These are phyloP conservation scores for Rhodotorula kratochvilovae DNA, from an alignment of 768 basidiomycete genomes.

Conservation along the genomic window DNA sequence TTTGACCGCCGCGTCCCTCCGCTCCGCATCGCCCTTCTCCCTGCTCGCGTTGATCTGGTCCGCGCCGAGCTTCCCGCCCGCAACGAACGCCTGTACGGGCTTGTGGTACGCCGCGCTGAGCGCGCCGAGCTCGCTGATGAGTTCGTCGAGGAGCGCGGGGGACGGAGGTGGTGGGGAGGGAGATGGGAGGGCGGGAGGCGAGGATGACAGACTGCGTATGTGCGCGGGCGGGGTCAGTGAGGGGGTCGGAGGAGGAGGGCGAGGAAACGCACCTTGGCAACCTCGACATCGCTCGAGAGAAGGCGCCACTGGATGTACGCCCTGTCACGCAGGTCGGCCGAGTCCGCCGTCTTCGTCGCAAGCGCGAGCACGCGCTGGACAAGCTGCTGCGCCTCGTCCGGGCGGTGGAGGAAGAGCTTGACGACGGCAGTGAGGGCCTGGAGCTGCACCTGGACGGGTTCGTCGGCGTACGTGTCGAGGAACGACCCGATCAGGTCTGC, in stretches of 20 bases:
- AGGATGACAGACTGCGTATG: slow-evolving; percentile 71
- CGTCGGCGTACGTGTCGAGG: slow-evolving; percentile 87
- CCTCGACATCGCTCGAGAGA: slow-evolving; percentile 86
- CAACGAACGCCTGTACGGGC: slow-evolving; percentile 90
- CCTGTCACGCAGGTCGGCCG: slow-evolving; percentile 89
- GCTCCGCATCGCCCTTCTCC: slow-evolving; percentile 39
- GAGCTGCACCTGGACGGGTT: slow-evolving; percentile 54
- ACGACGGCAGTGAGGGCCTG: slow-evolving; percentile 82
- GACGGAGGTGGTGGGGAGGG: slow-evolving; percentile 84
- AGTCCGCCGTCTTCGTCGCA: slow-evolving; percentile 95
- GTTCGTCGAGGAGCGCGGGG: slow-evolving; percentile 83
- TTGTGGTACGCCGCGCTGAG: slow-evolving; percentile 96
- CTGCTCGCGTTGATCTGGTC: slow-evolving; percentile 66
- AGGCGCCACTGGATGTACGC: slow-evolving; percentile 98
- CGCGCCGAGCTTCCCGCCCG: slow-evolving; percentile 78
- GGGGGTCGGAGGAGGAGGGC: neutral
- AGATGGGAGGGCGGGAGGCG: slow-evolving; percentile 86
- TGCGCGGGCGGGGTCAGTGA: neutral
- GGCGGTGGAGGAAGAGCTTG: slow-evolving; percentile 91
- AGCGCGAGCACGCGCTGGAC: slow-evolving; percentile 89
- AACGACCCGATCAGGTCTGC: slow-evolving; percentile 85
- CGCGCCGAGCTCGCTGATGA: slow-evolving; percentile 80
- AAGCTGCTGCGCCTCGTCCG: slow-evolving; percentile 82
- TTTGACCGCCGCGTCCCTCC: slow-evolving; percentile 53
- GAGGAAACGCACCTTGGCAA: slow-evolving; percentile 68